Percentiles rank a stretch among this genome's conserved stretches.
Evolutionary conservation across 108 stramenopile genomes (phyloP).

Genomic region (Conticribra weissflogii): DNA sequence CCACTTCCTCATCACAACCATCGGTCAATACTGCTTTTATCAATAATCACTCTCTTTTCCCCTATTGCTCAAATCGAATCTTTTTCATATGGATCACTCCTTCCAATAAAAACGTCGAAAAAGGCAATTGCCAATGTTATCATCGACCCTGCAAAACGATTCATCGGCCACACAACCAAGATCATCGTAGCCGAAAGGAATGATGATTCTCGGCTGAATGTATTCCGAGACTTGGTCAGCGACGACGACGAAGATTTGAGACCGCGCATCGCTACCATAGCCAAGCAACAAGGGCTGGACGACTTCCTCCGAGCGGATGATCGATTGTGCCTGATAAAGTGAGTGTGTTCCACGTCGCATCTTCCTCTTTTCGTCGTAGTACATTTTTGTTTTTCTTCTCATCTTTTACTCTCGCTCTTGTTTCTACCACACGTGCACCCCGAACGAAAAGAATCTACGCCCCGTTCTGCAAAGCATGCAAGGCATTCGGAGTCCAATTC

Average conservation of each 20-base stretch:
- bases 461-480: conserved; percentile 48
- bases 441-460: conserved; percentile 23
- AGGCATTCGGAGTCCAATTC: conserved; percentile 43
- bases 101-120: too few relatives aligned
- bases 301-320: conserved; percentile 31
- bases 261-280: conserved; percentile 18
- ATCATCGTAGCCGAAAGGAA: too few relatives aligned
- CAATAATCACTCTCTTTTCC: too few relatives aligned
- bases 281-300: conserved; percentile 30
- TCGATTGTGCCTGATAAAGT: conserved; percentile 39
- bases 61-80: too few relatives aligned
- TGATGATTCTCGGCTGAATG: too few relatives aligned
- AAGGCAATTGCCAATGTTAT: too few relatives aligned
- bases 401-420: neutral
- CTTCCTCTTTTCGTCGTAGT: neutral
- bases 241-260: conserved; percentile 42
- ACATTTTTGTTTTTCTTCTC: neutral
- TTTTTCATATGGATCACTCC: too few relatives aligned
- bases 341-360: conserved; percentile 1
- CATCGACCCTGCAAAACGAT: too few relatives aligned
- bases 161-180: too few relatives aligned
- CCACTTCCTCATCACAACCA: too few relatives aligned
- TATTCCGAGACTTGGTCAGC: conserved; percentile 38
- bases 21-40: too few relatives aligned
- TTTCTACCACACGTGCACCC: neutral